Conservation (phyloP, 2,329 filamentous ascomycete species). For the Ramularia collo-cygni region DNA sequence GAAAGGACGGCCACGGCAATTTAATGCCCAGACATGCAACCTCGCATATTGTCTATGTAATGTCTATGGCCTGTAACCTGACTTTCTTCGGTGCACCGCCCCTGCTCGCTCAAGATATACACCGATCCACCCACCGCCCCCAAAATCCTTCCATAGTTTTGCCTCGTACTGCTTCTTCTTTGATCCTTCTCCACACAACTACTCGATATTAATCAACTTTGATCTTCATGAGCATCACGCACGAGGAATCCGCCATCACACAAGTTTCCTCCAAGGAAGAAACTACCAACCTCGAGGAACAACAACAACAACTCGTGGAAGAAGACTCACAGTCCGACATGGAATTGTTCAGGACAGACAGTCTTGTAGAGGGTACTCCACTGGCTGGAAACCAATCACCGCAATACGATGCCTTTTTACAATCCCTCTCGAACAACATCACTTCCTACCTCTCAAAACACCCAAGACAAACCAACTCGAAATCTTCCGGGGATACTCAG, state of each 20-base stretch:
- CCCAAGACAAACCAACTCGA: constrained; percentile 4
- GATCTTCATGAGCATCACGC: constrained; percentile 1
- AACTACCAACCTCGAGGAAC: constrained; percentile 1
- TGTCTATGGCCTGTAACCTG: too few relatives aligned
- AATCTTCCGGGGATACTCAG: neutral
- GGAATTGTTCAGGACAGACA: too few relatives aligned
- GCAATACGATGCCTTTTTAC: constrained; percentile 23
- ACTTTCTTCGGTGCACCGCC: too few relatives aligned
- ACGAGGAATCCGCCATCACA: neutral
- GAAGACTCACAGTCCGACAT: neutral
- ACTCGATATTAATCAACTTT: constrained; percentile 7
- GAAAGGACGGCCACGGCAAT: too few relatives aligned
- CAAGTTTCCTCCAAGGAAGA: too few relatives aligned
- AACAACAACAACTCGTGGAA: constrained; percentile 2
- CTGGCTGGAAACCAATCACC: constrained; percentile 2
- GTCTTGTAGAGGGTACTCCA: too few relatives aligned
- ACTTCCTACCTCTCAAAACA: constrained; percentile 13
- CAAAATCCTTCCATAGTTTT: too few relatives aligned
- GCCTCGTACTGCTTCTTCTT: neutral
- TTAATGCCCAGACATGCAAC: too few relatives aligned
- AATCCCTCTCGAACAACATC: constrained; percentile 24
- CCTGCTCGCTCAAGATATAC: neutral
- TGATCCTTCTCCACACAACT: neutral
- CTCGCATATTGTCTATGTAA: too few relatives aligned
- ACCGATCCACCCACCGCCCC: too few relatives aligned